These are phyloP conservation scores for Rossbeevera mucosa DNA, from an alignment of 768 basidiomycete genomes.

Conservation along the genomic window DNA sequence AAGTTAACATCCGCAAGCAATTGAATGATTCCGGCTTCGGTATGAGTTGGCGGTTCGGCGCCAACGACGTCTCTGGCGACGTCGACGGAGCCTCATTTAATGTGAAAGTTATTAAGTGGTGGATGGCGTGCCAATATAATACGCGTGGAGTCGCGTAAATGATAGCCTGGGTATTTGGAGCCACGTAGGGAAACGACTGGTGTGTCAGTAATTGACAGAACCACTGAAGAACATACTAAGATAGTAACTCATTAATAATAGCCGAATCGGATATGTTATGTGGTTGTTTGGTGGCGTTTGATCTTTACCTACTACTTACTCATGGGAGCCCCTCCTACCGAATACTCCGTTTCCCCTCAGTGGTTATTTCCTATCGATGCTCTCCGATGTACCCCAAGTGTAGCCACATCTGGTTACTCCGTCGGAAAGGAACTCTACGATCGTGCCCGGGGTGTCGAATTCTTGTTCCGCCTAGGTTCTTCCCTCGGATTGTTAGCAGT, in stretches of 20 bases:
- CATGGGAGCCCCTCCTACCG: constrained; percentile 24
- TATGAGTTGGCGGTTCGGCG: constrained; percentile 14
- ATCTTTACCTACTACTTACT: constrained; percentile 1
- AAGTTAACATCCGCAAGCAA: constrained; percentile 16
- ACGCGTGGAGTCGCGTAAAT: not conserved
- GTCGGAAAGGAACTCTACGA: constrained; percentile 72
- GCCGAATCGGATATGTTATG: constrained; percentile 14
- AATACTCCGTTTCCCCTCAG: constrained; percentile 41
- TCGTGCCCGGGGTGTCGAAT: constrained; percentile 77
- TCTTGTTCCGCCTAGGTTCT: constrained; percentile 76
- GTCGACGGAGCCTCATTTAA: constrained; percentile 1
- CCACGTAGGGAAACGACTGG: constrained; percentile 4
- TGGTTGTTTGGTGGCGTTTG: constrained; percentile 23
- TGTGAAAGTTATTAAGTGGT: not conserved
- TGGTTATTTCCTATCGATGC: constrained; percentile 69
- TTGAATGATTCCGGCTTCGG: constrained; percentile 16
- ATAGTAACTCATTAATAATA: not conserved
- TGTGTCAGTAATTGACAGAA: constrained; percentile 17
- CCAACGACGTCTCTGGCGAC: constrained; percentile 4
- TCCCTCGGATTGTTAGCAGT: constrained; percentile 68
- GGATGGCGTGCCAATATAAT: constrained; percentile 1
- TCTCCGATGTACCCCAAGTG: constrained; percentile 56
- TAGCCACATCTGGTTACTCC: constrained; percentile 39
- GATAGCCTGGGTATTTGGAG: not conserved
- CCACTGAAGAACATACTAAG: not conserved